phyloP scores from a whole-genome alignment of 257 asterid genomes.

The Osmanthus fragrans region DNA sequence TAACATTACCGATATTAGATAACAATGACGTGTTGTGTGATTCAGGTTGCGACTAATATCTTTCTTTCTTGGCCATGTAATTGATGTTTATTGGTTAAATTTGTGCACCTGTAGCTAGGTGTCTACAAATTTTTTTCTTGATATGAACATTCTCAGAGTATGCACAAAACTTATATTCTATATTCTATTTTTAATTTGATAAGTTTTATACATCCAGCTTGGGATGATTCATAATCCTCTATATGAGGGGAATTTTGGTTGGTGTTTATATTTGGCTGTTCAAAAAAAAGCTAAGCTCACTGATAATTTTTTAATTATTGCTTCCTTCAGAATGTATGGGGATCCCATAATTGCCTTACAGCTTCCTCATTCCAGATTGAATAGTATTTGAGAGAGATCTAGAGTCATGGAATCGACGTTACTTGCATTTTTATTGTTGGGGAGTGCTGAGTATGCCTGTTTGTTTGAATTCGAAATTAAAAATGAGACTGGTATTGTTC shows the following conservation, averaged over 20 bases:
- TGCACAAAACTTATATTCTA: background rate
- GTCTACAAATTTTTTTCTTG: background rate
- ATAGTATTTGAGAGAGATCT: background rate
- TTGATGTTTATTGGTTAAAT: conserved; percentile 1
- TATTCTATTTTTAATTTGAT: background rate
- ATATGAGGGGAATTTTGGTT: background rate
- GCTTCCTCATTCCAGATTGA: conserved; percentile 8
- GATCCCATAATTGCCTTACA: background rate
- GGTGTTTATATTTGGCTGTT: background rate
- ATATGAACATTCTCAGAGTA: background rate
- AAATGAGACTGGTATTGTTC: no score
- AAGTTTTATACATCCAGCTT: background rate
- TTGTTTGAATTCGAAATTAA: no score
- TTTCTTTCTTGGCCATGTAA: background rate
- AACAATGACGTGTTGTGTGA: background rate
- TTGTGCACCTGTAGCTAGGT: background rate
- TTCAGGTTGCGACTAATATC: background rate
- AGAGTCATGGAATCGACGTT: conserved; percentile 5
- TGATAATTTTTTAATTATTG: background rate
- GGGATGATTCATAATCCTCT: conserved; percentile 3
- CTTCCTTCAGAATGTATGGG: background rate
- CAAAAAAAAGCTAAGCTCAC: no score
- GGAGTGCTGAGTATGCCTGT: background rate
- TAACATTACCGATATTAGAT: background rate
- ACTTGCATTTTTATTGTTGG: background rate